Conservation (phyloP, 1,284 basidiomycete species). For the Testicularia cyperi region DNA sequence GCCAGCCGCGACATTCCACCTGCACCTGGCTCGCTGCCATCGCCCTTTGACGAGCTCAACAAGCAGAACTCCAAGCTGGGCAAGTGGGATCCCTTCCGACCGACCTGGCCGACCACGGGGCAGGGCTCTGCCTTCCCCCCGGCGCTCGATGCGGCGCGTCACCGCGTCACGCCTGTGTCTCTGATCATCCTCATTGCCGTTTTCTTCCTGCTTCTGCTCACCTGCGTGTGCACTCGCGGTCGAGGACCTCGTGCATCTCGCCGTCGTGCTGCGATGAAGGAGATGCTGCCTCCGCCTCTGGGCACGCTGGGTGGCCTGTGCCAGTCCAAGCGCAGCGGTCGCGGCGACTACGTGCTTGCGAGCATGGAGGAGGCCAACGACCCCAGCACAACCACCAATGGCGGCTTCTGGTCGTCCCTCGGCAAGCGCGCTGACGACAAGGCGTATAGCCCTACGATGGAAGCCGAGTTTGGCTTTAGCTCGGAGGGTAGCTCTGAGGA, state of each 20-base stretch:
- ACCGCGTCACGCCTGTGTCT: conserved; percentile 22
- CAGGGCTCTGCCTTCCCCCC: conserved; percentile 37
- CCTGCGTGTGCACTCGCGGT: conserved; percentile 41
- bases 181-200: conserved; percentile 22
- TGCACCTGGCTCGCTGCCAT: conserved; percentile 33
- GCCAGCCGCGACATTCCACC: conserved; percentile 68
- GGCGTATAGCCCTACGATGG: conserved; percentile 32
- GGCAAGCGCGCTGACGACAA: conserved; percentile 26
- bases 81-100: conserved; percentile 32
- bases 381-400: too few species aligned
- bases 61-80: conserved; percentile 28
- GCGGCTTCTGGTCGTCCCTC: conserved; percentile 32
- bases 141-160: conserved; percentile 12
- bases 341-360: conserved; percentile 51
- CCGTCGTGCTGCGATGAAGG: conserved; percentile 33
- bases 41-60: conserved; percentile 30
- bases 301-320: conserved; percentile 35
- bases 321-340: conserved; percentile 18
- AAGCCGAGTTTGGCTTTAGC: conserved; percentile 35
- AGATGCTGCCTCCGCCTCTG: conserved; percentile 43
- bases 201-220: conserved; percentile 32
- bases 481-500: conserved; percentile 41
- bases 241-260: conserved; percentile 30
- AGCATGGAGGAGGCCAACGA: conserved; percentile 50
- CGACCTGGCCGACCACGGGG: conserved; percentile 32